These are phyloP conservation scores for Salvia rosmarinus DNA, from an alignment of 257 asterid species.

Conservation along the genomic window DNA sequence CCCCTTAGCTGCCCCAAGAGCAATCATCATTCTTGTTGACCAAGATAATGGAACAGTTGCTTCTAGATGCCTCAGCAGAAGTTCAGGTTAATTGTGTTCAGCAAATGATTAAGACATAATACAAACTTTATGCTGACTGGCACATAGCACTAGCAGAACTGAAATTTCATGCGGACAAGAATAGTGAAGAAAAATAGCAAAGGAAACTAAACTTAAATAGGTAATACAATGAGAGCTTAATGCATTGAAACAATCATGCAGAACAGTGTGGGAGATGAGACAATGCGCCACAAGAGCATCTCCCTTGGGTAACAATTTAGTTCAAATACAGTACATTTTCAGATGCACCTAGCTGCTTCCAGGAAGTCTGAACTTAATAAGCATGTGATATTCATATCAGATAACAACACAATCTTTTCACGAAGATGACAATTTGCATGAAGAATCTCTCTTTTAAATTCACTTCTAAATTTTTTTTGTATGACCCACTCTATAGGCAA, in stretches of 20 bases:
- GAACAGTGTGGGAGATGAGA: constrained; percentile 13
- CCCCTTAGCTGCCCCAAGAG: constrained; percentile 99
- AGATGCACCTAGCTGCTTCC: not conserved
- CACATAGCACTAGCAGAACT: constrained; percentile 8
- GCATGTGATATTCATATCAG: constrained; percentile 25
- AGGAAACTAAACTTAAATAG: not conserved
- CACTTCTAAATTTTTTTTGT: not conserved
- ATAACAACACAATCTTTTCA: not conserved
- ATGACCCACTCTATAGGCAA: constrained; percentile 5
- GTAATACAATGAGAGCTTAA: constrained; percentile 4
- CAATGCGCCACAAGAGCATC: constrained; percentile 18
- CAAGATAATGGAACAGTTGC: constrained; percentile 81
- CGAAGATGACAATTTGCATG: constrained; percentile 11
- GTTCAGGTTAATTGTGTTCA: constrained; percentile 54
- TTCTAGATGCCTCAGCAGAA: constrained; percentile 77
- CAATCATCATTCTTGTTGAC: constrained; percentile 98
- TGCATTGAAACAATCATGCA: not conserved
- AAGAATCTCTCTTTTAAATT: not conserved
- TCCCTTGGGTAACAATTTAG: constrained; percentile 11
- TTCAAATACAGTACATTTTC: constrained; percentile 23
- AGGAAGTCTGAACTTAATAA: constrained; percentile 7
- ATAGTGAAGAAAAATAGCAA: not conserved
- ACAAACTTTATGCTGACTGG: constrained; percentile 16
- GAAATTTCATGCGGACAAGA: constrained; percentile 15
- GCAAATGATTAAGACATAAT: constrained; percentile 29